Percentiles rank a stretch among this genome's conserved stretches.
phyloP scores from a whole-genome alignment of 257 asterid genomes.

The Solanum etuberosum region DNA sequence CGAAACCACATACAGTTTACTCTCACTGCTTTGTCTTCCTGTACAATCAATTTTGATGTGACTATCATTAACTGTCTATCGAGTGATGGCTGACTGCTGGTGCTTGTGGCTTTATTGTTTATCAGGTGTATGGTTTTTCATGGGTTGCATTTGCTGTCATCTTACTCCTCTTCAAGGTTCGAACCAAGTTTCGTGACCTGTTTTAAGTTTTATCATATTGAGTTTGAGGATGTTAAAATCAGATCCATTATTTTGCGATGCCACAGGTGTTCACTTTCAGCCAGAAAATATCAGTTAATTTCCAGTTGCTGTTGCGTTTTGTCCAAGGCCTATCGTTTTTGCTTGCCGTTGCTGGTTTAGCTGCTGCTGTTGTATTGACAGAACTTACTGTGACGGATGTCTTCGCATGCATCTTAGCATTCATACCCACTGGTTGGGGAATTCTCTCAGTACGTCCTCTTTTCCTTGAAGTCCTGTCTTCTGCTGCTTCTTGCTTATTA shows the following conservation, averaged over 20 bases:
- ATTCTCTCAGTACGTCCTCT: slow-evolving; percentile 69
- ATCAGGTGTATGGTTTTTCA: slow-evolving; percentile 78
- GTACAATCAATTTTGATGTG: background rate
- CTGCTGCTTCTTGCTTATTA: background rate
- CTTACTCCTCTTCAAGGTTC: slow-evolving; percentile 84
- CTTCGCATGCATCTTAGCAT: slow-evolving; percentile 85
- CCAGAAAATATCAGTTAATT: slow-evolving; percentile 93
- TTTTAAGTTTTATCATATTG: background rate
- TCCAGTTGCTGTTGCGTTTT: slow-evolving; percentile 88
- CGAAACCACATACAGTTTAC: background rate
- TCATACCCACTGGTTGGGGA: slow-evolving; percentile 98
- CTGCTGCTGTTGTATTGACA: slow-evolving; percentile 56
- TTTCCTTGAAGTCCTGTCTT: background rate
- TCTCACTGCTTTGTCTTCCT: background rate
- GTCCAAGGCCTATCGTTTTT: slow-evolving; percentile 79
- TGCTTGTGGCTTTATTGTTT: background rate
- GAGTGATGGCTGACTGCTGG: background rate
- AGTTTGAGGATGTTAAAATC: background rate
- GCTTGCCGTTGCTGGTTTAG: slow-evolving; percentile 72
- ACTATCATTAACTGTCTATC: background rate
- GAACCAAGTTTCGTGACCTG: background rate
- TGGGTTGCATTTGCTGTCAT: slow-evolving; percentile 84
- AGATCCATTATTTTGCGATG: slow-evolving; percentile 2
- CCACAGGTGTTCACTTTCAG: slow-evolving; percentile 92
- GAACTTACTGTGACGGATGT: slow-evolving; percentile 51